phyloP scores from a whole-genome alignment of 192 early-diverging fungal species.

The Dispira simplex region DNA sequence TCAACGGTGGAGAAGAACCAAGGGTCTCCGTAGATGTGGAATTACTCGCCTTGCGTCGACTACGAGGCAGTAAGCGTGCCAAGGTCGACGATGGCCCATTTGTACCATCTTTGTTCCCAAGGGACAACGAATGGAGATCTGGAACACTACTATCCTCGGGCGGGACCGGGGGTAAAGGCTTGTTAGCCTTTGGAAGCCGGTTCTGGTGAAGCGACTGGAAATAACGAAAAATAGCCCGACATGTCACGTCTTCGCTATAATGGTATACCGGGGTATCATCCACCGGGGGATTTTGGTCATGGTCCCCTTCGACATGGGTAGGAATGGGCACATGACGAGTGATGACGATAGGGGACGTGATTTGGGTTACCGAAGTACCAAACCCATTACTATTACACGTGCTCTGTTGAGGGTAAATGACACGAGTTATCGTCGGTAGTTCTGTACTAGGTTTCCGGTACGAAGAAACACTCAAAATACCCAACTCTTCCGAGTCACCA shows the following conservation, averaged over 20 bases:
- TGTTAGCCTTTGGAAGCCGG: not conserved
- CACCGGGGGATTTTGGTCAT: no score
- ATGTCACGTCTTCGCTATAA: conserved; percentile 1
- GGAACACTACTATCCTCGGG: no score
- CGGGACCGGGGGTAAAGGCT: not conserved
- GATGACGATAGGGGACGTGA: conserved; percentile 12
- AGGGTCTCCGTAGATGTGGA: not conserved
- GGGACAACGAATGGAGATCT: no score
- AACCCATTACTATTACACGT: not conserved
- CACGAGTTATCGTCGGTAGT: not conserved
- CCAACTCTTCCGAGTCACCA: no score
- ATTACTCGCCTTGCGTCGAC: not conserved
- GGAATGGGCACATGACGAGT: not conserved
- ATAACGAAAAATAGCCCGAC: not conserved
- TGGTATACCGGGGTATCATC: no score
- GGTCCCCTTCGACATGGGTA: not conserved
- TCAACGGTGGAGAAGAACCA: not conserved
- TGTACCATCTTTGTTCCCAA: not conserved
- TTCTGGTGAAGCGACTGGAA: not conserved
- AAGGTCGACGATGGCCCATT: not conserved
- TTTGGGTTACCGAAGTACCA: not conserved
- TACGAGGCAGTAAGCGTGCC: not conserved
- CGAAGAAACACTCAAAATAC: no score
- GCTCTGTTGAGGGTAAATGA: conserved; percentile 2
- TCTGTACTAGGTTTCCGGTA: no score